Evolutionary conservation across 345 rosid genomes (phyloP).

Genomic region (Salix suchowensis): DNA sequence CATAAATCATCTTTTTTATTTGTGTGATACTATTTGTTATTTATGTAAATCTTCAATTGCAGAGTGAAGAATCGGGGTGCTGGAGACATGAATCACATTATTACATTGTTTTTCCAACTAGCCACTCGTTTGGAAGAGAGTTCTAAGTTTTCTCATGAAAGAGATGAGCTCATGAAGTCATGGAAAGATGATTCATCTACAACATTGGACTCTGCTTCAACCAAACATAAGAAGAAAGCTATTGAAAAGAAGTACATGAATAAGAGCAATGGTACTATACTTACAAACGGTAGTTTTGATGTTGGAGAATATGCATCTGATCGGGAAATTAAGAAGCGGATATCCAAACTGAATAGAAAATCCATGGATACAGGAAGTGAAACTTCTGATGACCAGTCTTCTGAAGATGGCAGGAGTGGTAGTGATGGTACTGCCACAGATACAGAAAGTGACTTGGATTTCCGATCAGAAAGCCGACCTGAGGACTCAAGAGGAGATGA

Average conservation of each 20-base stretch:
- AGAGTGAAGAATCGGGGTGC: conserved; percentile 78
- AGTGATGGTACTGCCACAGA: conserved; percentile 71
- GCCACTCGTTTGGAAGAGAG: conserved; percentile 86
- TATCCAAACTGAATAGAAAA: conserved; percentile 74
- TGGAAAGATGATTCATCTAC: conserved; percentile 73
- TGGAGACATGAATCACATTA: conserved; percentile 70
- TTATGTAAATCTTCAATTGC: conserved; percentile 20
- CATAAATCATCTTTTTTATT: background rate
- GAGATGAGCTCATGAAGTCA: conserved; percentile 70
- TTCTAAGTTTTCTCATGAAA: conserved; percentile 67
- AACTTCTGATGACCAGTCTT: conserved; percentile 78
- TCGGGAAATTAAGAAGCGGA: conserved; percentile 78
- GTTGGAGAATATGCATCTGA: conserved; percentile 83
- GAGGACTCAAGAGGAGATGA: conserved; percentile 57
- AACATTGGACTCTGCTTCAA: conserved; percentile 42
- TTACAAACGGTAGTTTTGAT: conserved; percentile 49
- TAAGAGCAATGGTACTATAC: conserved; percentile 56
- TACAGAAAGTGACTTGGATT: conserved; percentile 83
- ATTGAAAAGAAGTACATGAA: conserved; percentile 60
- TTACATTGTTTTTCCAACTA: conserved; percentile 73
- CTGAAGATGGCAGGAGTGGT: conserved; percentile 61
- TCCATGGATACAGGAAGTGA: conserved; percentile 86
- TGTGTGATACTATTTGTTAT: conserved; percentile 9
- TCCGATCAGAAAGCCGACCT: conserved; percentile 53
- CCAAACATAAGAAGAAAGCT: conserved; percentile 61